Evolutionary conservation across 2,329 filamentous ascomycete species (phyloP), one percentile per base, ranked within the genome.

Genomic region (Fusarium scirpi): DNA sequence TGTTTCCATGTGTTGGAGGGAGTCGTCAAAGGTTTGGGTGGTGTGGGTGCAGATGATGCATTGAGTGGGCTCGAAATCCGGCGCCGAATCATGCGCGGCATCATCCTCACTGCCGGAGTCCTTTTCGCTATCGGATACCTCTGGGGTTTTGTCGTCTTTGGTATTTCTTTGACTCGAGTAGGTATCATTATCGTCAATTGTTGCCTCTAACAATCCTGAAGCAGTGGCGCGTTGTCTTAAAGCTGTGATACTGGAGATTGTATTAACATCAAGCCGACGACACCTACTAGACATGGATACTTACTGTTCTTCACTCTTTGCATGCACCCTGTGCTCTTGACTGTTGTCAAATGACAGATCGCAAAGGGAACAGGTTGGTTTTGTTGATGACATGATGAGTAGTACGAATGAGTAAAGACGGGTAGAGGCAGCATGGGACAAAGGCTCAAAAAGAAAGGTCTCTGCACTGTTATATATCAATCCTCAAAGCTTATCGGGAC

Each of bases 1-100:
- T 20, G 78, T 79, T 29, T 79, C 79, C 86, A 88, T 88, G 72
- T 88, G 86, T 2, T 58, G 45, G 2, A 85, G 38, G 55, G 80
- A 85, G 3, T 76, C 68, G 2, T 79, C 74, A 9, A 86, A 78
- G 22, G 60, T 72, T 1, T 62, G 12, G 5, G 68, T 79, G 8
- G 32, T 38, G 2, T 69, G 47, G 4, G 75, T 72, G 75, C 85
- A 86, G 69, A 86, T 85, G 6, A 85, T 75, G 60, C 84, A 85
- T 38, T 78, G 70, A 9, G 69, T 70, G 0, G 76, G 70, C 8
- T 65, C 61, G 45, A 80, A 83, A 0, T 65, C 61, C 1, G 61
- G 53, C 2, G 30, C 11, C 6, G 2, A 27, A 11, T 41, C 47
- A 3, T 8, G 4, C 3, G n/a, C 4, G 9, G 3, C 20, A 3